Conservation (phyloP, 2,329 filamentous ascomycete genomes). For the Curvularia lunata region DNA sequence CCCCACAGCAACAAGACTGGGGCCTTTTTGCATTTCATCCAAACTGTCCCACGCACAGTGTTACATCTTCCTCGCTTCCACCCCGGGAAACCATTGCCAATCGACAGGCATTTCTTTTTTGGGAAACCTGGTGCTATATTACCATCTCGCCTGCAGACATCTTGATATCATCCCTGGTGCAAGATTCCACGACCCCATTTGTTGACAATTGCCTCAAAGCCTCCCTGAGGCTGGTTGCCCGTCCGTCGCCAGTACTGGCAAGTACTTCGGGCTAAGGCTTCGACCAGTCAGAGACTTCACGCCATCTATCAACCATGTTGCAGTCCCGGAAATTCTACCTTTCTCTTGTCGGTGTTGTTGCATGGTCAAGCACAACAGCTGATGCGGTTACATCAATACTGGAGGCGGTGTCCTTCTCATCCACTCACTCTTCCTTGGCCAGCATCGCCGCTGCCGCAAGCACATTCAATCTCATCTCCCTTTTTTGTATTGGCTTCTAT, state of each 20-base stretch:
- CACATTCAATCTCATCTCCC: conserved; percentile 38
- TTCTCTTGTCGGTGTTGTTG: conserved; percentile 42
- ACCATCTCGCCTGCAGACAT: not conserved
- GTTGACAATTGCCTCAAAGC: not conserved
- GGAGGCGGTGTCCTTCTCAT: conserved; percentile 43
- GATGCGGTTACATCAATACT: conserved; percentile 47
- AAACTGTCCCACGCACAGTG: conserved; percentile 21
- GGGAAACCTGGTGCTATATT: conserved; percentile 13
- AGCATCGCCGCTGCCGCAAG: conserved; percentile 41
- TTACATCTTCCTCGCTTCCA: conserved; percentile 11
- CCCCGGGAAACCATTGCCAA: conserved; percentile 11
- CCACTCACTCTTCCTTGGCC: conserved; percentile 30
- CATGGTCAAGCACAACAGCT: conserved; percentile 46
- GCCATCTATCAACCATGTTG: conserved; percentile 23
- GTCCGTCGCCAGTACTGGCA: conserved; percentile 9
- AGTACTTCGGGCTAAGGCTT: conserved; percentile 9
- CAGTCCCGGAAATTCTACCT: conserved; percentile 40
- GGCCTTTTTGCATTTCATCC: conserved; percentile 29
- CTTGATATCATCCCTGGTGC: not conserved
- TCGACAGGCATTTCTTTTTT: conserved; percentile 12
- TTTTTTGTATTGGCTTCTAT: conserved; percentile 40
- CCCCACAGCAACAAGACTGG: conserved; percentile 37
- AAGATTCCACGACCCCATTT: not conserved
- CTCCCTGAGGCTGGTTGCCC: not conserved
- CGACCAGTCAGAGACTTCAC: conserved; percentile 9